phyloP scores from a whole-genome alignment of 2,329 filamentous ascomycete genomes.

The Fusarium stilboides region DNA sequence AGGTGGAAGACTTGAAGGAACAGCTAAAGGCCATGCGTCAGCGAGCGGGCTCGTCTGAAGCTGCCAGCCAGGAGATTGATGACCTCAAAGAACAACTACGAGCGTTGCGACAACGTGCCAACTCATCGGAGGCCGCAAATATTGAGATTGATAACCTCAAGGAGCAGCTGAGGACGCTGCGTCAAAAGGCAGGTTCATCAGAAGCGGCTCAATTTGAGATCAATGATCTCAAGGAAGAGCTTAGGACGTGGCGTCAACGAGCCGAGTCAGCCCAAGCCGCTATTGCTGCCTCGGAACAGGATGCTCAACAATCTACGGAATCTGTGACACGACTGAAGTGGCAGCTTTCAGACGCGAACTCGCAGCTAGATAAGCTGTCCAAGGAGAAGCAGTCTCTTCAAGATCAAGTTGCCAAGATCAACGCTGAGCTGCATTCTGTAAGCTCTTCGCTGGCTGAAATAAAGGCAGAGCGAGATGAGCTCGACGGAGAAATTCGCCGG shows the following conservation, averaged over 20 bases:
- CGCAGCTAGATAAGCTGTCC: constrained; percentile 68
- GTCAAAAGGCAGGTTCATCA: constrained; percentile 37
- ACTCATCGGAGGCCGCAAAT: constrained; percentile 50
- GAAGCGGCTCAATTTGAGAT: constrained; percentile 46
- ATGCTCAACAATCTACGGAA: constrained; percentile 56
- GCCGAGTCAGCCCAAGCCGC: constrained; percentile 49
- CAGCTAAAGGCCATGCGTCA: constrained; percentile 48
- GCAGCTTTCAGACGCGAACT: constrained; percentile 71
- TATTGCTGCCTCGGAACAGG: constrained; percentile 53
- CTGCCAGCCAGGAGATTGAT: constrained; percentile 59
- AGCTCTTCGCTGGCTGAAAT: constrained; percentile 70
- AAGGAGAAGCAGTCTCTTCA: constrained; percentile 76
- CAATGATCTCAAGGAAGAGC: constrained; percentile 43
- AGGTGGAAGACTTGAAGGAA: constrained; percentile 47
- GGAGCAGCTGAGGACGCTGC: constrained; percentile 47
- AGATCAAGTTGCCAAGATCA: constrained; percentile 72
- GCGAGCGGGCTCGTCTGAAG: constrained; percentile 29
- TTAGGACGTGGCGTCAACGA: constrained; percentile 50
- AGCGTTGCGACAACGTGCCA: constrained; percentile 19
- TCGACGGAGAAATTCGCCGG: constrained; percentile 72
- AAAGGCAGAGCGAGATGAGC: constrained; percentile 76
- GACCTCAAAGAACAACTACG: constrained; percentile 28
- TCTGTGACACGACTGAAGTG: constrained; percentile 68
- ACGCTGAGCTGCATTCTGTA: constrained; percentile 72
- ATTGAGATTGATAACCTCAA: constrained; percentile 55